A percentile compares a stretch with the other conserved stretches of the same genome.
Evolutionary conservation across 2,329 filamentous ascomycete species (phyloP).

Genomic region (Fonsecaea erecta): DNA sequence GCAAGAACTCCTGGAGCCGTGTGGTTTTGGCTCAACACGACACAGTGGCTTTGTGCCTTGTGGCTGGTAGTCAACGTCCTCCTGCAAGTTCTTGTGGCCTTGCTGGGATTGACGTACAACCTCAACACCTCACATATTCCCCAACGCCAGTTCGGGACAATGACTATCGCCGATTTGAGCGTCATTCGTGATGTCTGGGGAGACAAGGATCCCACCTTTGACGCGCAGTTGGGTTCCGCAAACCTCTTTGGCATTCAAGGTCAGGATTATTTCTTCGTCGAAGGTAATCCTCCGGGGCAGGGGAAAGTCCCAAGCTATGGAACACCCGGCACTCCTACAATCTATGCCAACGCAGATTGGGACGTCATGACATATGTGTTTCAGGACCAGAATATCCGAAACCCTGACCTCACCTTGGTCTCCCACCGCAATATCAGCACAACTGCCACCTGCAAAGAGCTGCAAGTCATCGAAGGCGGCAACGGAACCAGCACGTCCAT

Average conservation of each 20-base stretch:
- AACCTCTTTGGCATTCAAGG: conserved; percentile 34
- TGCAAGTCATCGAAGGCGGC: conserved; percentile 22
- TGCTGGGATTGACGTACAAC: conserved; percentile 37
- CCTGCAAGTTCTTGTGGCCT: conserved; percentile 33
- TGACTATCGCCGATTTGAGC: conserved; percentile 87
- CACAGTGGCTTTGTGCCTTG: conserved; percentile 33
- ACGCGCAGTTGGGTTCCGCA: conserved; percentile 30
- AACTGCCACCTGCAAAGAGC: conserved; percentile 21
- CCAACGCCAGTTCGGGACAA: conserved; percentile 92
- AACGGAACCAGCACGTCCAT: conserved; percentile 24
- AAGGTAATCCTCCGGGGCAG: conserved; percentile 24
- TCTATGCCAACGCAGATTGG: conserved; percentile 28
- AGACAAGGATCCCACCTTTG: conserved; percentile 20
- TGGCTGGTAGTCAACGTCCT: conserved; percentile 34
- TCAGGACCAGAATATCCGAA: conserved; percentile 26
- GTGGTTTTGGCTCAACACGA: conserved; percentile 30
- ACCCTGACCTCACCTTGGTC: conserved; percentile 23
- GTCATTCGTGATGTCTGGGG: conserved; percentile 62
- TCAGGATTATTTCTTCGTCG: conserved; percentile 31
- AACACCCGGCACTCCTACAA: conserved; percentile 26
- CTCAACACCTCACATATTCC: conserved; percentile 31
- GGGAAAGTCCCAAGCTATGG: conserved; percentile 19
- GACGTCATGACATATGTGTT: conserved; percentile 29
- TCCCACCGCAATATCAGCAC: conserved; percentile 28
- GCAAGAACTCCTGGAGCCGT: conserved; percentile 24